Evolutionary conservation across 2,329 filamentous ascomycete genomes (phyloP), one percentile per base, ranked within the genome.

Genomic region (Rhinocladiella similis): DNA sequence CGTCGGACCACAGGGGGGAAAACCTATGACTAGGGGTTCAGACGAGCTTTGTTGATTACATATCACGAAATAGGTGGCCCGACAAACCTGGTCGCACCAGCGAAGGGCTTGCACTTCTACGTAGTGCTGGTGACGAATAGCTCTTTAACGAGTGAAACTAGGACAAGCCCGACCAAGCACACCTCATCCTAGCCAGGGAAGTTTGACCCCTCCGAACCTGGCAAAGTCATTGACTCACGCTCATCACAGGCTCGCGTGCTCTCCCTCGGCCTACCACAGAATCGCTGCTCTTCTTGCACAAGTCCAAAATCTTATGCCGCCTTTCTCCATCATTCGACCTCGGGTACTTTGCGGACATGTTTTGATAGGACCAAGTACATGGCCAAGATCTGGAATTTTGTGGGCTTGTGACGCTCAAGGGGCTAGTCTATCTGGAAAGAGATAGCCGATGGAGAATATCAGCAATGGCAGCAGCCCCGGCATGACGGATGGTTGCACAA

Each of bases 61-160:
- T n/a, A n/a, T n/a, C n/a, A n/a, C n/a, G n/a, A n/a, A n/a, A n/a
- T n/a, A n/a, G n/a, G n/a, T n/a, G n/a, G n/a, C n/a, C n/a, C n/a
- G n/a, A n/a, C n/a, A n/a, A 18, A 27, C 53, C 20, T 25, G 46
- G 46, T 38, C 53, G 39, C 53, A 56, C 47, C 53, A 56, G 53
- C 53, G 48, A 43, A 25, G 53, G 47, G 47, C 47, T 50, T 51
- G 53, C 53, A 56, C 53, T 56, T 56, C 53, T 56, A 56, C 47
- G 53, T 22, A 56, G 53, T 56, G 53, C 53, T 56, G 53, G 53
- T 56, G 53, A 56, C 53, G 27, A 56, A 47, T 56, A 56, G 53
- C 53, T 51, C 47, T 50, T 35, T 27, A n/a, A 51, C 16, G 47
- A 50, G 53, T 56, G 53, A 56, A 56, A 50, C 53, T 38, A 56